Evolutionary conservation across 805 yeast genomes (phyloP).

Genomic region (Zygosaccharomyces pseudorouxii): DNA sequence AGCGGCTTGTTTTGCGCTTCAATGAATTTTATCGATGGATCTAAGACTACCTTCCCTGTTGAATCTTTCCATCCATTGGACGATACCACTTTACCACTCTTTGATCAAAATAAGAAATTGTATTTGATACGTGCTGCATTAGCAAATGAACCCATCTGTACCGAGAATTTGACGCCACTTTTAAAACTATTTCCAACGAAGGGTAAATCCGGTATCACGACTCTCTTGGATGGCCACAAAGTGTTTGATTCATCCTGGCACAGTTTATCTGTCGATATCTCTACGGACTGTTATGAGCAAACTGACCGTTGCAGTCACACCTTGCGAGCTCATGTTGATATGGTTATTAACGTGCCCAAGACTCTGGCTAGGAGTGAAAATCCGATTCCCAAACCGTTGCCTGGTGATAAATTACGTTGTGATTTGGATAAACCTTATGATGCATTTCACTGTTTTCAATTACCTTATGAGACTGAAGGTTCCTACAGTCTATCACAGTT

Average conservation of each 20-base stretch:
- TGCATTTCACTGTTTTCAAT: constrained; percentile 74
- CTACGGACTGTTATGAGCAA: constrained; percentile 45
- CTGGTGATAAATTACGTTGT: constrained; percentile 68
- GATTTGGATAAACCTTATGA: constrained; percentile 57
- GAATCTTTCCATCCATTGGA: constrained; percentile 32
- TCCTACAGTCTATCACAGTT: constrained; percentile 55
- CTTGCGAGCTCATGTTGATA: constrained; percentile 63
- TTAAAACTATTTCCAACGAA: constrained; percentile 84
- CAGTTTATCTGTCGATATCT: constrained; percentile 80
- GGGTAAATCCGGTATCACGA: constrained; percentile 83
- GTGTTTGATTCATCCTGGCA: constrained; percentile 93
- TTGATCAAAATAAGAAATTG: constrained; percentile 37
- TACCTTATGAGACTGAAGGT: constrained; percentile 45
- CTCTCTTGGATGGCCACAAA: constrained; percentile 84
- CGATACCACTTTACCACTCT: constrained; percentile 24
- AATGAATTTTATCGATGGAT: constrained; percentile 75
- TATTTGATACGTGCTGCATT: constrained; percentile 76
- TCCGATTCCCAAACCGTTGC: constrained; percentile 77
- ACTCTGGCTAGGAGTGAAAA: constrained; percentile 55
- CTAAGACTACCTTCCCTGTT: constrained; percentile 68
- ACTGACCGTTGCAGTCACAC: constrained; percentile 41
- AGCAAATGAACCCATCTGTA: constrained; percentile 93
- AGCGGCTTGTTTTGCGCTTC: constrained; percentile 96
- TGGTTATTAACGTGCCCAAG: constrained; percentile 67
- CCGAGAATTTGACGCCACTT: constrained; percentile 94